Base-by-base conservation (phyloP, 176 grass and related monocot species). In the Aegilops sharonensis region DNA sequence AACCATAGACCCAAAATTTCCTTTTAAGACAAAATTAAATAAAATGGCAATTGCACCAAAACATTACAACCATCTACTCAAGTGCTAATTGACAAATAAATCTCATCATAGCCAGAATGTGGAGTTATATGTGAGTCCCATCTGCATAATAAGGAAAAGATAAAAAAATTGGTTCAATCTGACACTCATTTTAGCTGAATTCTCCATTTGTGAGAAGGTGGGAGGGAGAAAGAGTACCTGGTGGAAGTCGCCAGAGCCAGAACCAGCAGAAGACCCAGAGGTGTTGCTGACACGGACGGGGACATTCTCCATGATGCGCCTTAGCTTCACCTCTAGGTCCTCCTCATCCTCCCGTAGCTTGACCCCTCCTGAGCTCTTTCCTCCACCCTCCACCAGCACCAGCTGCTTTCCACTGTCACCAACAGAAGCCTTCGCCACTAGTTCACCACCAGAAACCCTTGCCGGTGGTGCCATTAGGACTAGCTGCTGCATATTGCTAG, bases 211-310 rank as follows among this genome's bases (percentile, higher is more conserved):
- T 60, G 42, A 88, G 5, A 18, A 17, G 24, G 5, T 23, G 15
- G 21, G 43, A 39, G 37, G 11, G 11, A 27, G 6, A 42, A 61
- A 20, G 39, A 66, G 23, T 50, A 99, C 92, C 92, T 99, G 94
- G 75, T 99, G 97, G 87, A 99, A 99, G 84, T 99, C 97, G 21
- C 94, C 97, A 65, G 97, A 99, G 61, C 92, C 94, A 42, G 97
- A 99, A 3, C 94, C 94, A 52, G 97, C 94, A 9, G 97, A 99
- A 39, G 92, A 96, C 1, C 97, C 94, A 21, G 97, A 99, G 15
- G 92, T 99, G 78, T 99, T 99, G 83, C 82, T 96, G 42, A 99
- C 97, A 62, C 90, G 81, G 30, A 99, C 94, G 3, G 94, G 94
- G 13, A 99, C 90, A 20, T 95, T 78, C 85, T 96, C 94, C 87